Evolutionary conservation across 805 yeast species (phyloP), one percentile per base, ranked within the genome.

Genomic region (Lipomyces starkeyi): DNA sequence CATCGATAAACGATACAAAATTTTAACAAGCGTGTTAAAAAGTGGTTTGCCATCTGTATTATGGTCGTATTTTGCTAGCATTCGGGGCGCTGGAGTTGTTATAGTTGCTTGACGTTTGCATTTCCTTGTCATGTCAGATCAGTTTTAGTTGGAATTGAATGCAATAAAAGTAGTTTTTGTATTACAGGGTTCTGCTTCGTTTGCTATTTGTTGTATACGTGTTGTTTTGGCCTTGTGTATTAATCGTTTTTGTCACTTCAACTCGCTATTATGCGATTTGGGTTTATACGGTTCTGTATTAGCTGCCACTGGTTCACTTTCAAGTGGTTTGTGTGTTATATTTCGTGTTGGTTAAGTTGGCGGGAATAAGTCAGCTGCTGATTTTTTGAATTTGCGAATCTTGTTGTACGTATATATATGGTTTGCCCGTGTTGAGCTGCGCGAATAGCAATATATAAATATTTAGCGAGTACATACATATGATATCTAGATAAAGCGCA

Each of bases 51-150:
- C 32, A n/a, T 43, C n/a, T 43, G 20, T 43, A 43, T 43, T 43
- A 43, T 43, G 22, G 8, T 43, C 7, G 49, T 43, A 17, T n/a
- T 43, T 17, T n/a, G 7, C n/a, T 43, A 11, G 49, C 49, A 43
- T 43, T 43, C 49, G 49, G 40, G 40, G 49, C 49, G 49, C 49
- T n/a, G 49, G 49, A 43, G 49, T 43, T 43, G 20, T n/a, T 43
- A n/a, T 43, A 43, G 49, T 43, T 17, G 49, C 49, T n/a, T 17
- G n/a, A n/a, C 14, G 9, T 17, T 35, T 8, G 4, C 37, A 35
- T 35, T 11, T 37, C 1, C 43, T 13, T 37, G 43, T n/a, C 22
- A 43, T 43, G 49, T 43, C 49, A 17, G 20, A 17, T 7, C 22
- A 7, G 20, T 43, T 43, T 43, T n/a, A 43, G 22, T 17, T 3